Conservation (phyloP, 345 rosid species). For the Firmiana major region DNA sequence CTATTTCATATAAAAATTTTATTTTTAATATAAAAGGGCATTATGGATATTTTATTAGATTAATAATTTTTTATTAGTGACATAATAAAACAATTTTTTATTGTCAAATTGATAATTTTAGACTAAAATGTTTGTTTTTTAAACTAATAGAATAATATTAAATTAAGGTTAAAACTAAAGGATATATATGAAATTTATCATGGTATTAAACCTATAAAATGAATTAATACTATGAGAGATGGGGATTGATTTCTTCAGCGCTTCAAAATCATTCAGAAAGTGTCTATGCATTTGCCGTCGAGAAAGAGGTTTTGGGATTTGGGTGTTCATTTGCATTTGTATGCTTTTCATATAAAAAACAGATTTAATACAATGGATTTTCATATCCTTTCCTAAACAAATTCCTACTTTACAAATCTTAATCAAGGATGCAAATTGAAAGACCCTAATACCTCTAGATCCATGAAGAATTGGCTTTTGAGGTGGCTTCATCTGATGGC, state of each 20-base stretch:
- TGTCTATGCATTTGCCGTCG: not conserved
- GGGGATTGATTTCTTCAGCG: not conserved
- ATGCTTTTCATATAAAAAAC: too few relatives aligned
- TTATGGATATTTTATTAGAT: too few relatives aligned
- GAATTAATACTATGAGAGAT: not conserved
- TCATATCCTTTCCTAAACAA: constrained; percentile 21
- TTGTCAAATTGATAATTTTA: too few relatives aligned
- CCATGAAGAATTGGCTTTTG: constrained; percentile 33
- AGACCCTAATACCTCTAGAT: constrained; percentile 15
- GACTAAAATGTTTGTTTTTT: too few relatives aligned
- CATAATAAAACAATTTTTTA: too few relatives aligned
- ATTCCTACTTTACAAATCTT: constrained; percentile 44
- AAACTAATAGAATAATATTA: too few relatives aligned
- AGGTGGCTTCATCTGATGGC: constrained; percentile 29
- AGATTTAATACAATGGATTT: constrained; percentile 6
- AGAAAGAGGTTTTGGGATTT: not conserved
- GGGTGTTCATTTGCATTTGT: not conserved
- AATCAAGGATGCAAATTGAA: constrained; percentile 16
- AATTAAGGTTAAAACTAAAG: too few relatives aligned
- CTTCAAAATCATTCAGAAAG: not conserved
- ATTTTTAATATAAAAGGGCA: too few relatives aligned
- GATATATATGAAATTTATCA: too few relatives aligned
- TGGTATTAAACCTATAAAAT: not conserved
- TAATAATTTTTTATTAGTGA: too few relatives aligned
- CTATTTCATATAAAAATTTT: too few relatives aligned